phyloP scores from a whole-genome alignment of 2,329 filamentous ascomycete genomes.

The Ampelomyces quisqualis region DNA sequence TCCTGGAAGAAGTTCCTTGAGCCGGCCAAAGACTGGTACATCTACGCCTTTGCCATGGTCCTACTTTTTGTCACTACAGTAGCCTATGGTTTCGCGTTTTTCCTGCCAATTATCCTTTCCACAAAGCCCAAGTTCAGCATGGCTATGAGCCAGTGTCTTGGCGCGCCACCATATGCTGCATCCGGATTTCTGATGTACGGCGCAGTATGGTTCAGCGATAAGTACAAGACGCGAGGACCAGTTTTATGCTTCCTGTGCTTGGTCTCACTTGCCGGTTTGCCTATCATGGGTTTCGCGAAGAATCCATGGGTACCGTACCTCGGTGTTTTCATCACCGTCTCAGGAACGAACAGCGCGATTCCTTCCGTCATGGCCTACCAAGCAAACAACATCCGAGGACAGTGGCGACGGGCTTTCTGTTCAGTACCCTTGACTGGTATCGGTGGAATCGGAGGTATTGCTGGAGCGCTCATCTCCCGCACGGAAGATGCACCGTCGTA shows the following conservation, averaged over 20 bases:
- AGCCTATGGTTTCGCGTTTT: constrained; percentile 26
- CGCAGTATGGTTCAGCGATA: constrained; percentile 26
- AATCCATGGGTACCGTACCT: constrained; percentile 27
- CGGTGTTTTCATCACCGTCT: constrained; percentile 26
- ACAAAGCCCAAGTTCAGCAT: constrained; percentile 27
- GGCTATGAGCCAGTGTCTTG: constrained; percentile 27
- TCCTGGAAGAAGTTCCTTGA: constrained; percentile 24
- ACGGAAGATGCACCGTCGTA: constrained; percentile 24
- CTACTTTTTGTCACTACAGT: constrained; percentile 25
- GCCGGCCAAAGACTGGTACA: constrained; percentile 27
- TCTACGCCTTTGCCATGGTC: constrained; percentile 24
- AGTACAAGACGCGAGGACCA: constrained; percentile 26
- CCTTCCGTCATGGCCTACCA: constrained; percentile 28
- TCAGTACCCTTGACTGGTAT: constrained; percentile 23
- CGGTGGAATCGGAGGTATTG: constrained; percentile 25
- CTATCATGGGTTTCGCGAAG: constrained; percentile 28
- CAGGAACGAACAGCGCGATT: constrained; percentile 22
- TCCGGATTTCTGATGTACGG: constrained; percentile 29
- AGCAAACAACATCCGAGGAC: constrained; percentile 24
- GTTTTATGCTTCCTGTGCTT: constrained; percentile 24
- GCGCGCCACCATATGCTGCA: constrained; percentile 29
- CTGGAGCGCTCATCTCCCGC: constrained; percentile 27
- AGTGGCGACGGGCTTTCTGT: constrained; percentile 27
- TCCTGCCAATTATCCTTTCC: constrained; percentile 25
- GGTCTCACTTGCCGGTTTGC: constrained; percentile 25